phyloP scores from a whole-genome alignment of 2,329 filamentous ascomycete species.

The Annulohypoxylon truncatum region DNA sequence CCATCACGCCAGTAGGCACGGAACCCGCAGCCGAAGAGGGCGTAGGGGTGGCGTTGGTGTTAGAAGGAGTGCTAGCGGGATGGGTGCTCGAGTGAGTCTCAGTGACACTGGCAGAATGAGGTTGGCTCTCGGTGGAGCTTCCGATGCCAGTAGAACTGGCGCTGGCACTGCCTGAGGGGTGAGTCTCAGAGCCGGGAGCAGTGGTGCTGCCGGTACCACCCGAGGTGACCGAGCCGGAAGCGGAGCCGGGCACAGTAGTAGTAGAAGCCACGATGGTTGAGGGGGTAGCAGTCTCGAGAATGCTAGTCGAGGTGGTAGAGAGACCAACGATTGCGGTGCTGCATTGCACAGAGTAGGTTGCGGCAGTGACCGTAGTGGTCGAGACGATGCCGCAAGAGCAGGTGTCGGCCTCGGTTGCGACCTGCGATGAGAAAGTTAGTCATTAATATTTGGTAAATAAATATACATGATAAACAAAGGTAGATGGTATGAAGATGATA shows the following conservation, averaged over 20 bases:
- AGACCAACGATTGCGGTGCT: slow-evolving; percentile 10
- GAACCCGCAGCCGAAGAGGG: slow-evolving; percentile 29
- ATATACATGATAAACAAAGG: background rate
- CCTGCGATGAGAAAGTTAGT: slow-evolving; percentile 33
- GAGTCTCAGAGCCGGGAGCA: slow-evolving; percentile 16
- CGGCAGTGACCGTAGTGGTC: slow-evolving; percentile 35
- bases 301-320: slow-evolving; percentile 15
- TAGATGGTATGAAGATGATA: background rate
- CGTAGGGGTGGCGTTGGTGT: slow-evolving; percentile 26
- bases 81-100: slow-evolving; percentile 28
- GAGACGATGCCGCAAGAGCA: slow-evolving; percentile 40
- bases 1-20: slow-evolving; percentile 21
- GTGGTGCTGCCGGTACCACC: slow-evolving; percentile 20
- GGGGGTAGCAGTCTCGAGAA: slow-evolving; percentile 20
- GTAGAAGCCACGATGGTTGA: slow-evolving; percentile 16
- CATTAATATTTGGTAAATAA: background rate
- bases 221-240: slow-evolving; percentile 8
- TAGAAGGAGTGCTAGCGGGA: slow-evolving; percentile 17
- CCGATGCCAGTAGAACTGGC: slow-evolving; percentile 4
- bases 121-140: slow-evolving; percentile 21
- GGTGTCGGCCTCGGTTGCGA: slow-evolving; percentile 32
- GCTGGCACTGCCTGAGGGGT: slow-evolving; percentile 1
- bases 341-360: slow-evolving; percentile 31
- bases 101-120: slow-evolving; percentile 8
- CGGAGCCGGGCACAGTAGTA: slow-evolving; percentile 4